Conservation (phyloP, 345 rosid genomes). For the Gossypium arboreum region DNA sequence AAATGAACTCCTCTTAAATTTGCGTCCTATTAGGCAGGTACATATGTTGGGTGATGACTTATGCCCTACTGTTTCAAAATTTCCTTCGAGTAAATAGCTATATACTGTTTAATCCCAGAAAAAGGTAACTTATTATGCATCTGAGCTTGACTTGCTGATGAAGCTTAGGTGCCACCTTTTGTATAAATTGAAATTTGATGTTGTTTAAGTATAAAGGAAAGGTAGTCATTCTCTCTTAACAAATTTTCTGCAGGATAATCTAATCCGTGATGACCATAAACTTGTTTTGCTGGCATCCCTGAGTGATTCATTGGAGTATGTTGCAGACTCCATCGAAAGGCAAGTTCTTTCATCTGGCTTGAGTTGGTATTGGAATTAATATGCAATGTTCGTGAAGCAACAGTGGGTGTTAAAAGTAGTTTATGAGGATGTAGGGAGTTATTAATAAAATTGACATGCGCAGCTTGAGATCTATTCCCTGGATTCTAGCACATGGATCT, state of each 20-base stretch:
- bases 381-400: constrained; percentile 3
- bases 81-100: not conserved
- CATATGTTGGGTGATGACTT: constrained; percentile 3
- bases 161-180: not conserved
- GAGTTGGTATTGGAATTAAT: not conserved
- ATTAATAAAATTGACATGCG: not conserved
- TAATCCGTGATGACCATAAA: constrained; percentile 91
- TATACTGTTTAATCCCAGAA: not conserved
- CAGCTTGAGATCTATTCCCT: not conserved
- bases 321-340: constrained; percentile 97
- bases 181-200: not conserved
- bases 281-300: constrained; percentile 91
- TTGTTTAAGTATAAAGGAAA: not conserved
- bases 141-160: not conserved
- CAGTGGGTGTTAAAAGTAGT: constrained; percentile 7
- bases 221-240: not conserved
- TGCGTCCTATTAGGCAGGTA: constrained; percentile 92
- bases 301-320: constrained; percentile 93
- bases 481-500: not conserved
- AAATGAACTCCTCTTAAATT: constrained; percentile 59
- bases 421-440: constrained; percentile 7
- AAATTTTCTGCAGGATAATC: constrained; percentile 65
- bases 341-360: constrained; percentile 28
- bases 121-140: not conserved
- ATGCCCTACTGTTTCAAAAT: not conserved